phyloP scores from a whole-genome alignment of 2,329 filamentous ascomycete genomes.

The Ambrosiella cleistominuta region DNA sequence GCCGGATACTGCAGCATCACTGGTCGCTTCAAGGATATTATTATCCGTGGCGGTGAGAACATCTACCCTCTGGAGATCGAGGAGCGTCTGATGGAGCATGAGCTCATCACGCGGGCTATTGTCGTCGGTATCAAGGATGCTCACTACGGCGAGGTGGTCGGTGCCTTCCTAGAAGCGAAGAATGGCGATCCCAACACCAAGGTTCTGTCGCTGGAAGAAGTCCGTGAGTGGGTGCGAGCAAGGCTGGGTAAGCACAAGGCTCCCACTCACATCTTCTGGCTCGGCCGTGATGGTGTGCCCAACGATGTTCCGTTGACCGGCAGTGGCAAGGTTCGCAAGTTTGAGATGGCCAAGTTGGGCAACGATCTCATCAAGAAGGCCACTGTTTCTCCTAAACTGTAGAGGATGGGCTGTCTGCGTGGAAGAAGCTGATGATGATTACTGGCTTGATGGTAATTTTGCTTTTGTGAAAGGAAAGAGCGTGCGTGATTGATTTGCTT shows the following conservation, averaged over 20 bases:
- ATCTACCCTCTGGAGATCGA: constrained; percentile 61
- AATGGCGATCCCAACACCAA: constrained; percentile 15
- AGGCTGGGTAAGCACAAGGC: constrained; percentile 50
- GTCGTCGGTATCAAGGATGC: constrained; percentile 52
- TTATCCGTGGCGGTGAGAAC: constrained; percentile 60
- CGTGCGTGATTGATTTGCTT: too few species aligned
- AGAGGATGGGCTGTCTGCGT: background rate
- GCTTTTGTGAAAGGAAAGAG: too few species aligned
- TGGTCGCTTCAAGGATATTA: constrained; percentile 63
- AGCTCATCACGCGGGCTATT: constrained; percentile 42
- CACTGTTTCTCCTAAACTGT: constrained; percentile 24
- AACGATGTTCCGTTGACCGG: constrained; percentile 45
- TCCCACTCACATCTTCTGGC: constrained; percentile 58
- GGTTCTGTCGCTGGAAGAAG: constrained; percentile 32
- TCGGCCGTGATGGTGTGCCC: constrained; percentile 44
- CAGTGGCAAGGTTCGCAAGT: constrained; percentile 55
- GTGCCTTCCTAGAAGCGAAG: constrained; percentile 38
- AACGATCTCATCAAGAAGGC: constrained; percentile 35
- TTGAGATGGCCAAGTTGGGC: constrained; percentile 39
- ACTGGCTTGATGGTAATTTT: too few species aligned
- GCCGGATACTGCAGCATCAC: constrained; percentile 57
- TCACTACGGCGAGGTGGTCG: constrained; percentile 59
- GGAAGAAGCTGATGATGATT: too few species aligned
- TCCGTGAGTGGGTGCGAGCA: constrained; percentile 45
- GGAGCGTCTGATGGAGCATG: constrained; percentile 49